Percentiles rank a stretch among this genome's conserved stretches.
These are phyloP conservation scores for Straminergon stramineum DNA, from an alignment of 225 moss, liverwort and hornwort genomes.

Conservation along the genomic window DNA sequence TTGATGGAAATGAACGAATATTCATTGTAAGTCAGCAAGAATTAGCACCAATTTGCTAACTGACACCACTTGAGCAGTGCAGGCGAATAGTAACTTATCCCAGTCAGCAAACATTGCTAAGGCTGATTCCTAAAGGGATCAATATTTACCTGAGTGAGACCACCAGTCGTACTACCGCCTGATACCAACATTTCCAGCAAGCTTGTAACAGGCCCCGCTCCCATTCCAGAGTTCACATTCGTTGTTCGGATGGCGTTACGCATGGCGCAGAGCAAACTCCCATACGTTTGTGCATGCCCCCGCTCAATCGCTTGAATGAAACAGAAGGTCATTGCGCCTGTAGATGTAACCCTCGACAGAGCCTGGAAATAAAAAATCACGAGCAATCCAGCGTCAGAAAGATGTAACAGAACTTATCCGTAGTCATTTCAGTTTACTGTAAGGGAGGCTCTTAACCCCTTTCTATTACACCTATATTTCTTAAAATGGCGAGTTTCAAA, in stretches of 20 bases:
- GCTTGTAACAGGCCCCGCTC: constrained; percentile 42
- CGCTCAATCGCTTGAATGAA: constrained; percentile 97
- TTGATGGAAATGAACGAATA: background rate
- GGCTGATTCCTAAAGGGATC: background rate
- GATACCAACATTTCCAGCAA: constrained; percentile 67
- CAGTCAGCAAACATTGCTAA: background rate
- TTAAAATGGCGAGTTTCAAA: background rate
- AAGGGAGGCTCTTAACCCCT: background rate
- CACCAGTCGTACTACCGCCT: constrained; percentile 60
- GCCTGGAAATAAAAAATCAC: constrained; percentile 29
- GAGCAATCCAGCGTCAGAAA: background rate
- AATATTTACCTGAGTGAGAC: constrained; percentile 70
- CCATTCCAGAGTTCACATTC: constrained; percentile 47
- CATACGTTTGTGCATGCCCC: constrained; percentile 63
- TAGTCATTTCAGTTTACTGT: background rate
- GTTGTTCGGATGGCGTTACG: constrained; percentile 58
- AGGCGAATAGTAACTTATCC: background rate
- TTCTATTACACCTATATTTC: background rate
- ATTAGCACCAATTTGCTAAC: background rate
- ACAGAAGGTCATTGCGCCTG: constrained; percentile 97
- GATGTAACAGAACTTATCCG: background rate
- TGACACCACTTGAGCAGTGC: background rate
- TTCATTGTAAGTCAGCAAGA: background rate
- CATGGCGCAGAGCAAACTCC: constrained; percentile 71
- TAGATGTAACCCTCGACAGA: constrained; percentile 69